Percentiles rank a stretch among this genome's conserved stretches.
Evolutionary conservation across 2,329 filamentous ascomycete species (phyloP).

Genomic region (Talaromyces sp.): DNA sequence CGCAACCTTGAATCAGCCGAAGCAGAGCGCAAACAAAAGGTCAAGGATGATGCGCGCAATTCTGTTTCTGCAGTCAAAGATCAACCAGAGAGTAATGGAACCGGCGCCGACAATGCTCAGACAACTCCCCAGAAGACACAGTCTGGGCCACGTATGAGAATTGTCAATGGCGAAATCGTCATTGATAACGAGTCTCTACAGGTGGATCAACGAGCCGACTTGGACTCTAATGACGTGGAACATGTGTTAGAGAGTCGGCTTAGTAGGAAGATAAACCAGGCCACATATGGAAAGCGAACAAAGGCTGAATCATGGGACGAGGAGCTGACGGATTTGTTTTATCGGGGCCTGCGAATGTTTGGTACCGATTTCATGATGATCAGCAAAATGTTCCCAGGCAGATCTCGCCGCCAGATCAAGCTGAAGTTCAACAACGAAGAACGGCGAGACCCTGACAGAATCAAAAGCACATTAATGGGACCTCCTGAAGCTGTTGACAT

Average conservation of each 20-base stretch:
- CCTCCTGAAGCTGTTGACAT: constrained; percentile 40
- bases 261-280: constrained; percentile 42
- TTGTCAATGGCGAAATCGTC: constrained; percentile 54
- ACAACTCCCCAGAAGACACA: constrained; percentile 20
- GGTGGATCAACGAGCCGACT: constrained; percentile 52
- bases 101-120: constrained; percentile 15
- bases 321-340: constrained; percentile 56
- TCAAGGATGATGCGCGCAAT: constrained; percentile 26
- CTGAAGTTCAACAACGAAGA: constrained; percentile 59
- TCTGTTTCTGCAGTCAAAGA: constrained; percentile 18
- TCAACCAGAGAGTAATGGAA: constrained; percentile 18
- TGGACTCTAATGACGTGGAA: constrained; percentile 42
- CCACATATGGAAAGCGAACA: constrained; percentile 43
- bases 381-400: constrained; percentile 54
- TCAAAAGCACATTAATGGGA: constrained; percentile 47
- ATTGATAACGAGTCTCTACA: constrained; percentile 47
- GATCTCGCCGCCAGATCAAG: constrained; percentile 58
- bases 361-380: constrained; percentile 63
- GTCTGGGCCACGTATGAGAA: constrained; percentile 43
- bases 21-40: constrained; percentile 38
- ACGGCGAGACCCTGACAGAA: constrained; percentile 46
- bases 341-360: constrained; percentile 56
- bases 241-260: constrained; percentile 42
- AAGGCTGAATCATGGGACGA: constrained; percentile 52
- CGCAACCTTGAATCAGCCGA: constrained; percentile 52